Evolutionary conservation across 2,329 filamentous ascomycete species (phyloP).

Genomic region (Phialophora verrucosa): DNA sequence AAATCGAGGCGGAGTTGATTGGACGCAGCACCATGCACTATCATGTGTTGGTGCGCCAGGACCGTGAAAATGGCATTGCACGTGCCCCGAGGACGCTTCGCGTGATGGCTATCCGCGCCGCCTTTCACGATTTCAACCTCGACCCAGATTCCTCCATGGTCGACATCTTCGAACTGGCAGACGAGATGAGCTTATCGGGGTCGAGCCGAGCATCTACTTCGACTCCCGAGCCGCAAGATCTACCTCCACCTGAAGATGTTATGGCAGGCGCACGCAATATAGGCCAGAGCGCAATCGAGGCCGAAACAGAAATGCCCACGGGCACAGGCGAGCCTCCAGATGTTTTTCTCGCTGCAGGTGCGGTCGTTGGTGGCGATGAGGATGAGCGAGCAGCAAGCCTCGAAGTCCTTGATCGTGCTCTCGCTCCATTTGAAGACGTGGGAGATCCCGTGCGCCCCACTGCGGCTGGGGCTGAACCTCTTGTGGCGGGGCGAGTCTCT

Average conservation of each 20-base stretch:
- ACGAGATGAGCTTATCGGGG: slow-evolving; percentile 21
- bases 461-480: not conserved
- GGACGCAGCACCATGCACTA: slow-evolving; percentile 23
- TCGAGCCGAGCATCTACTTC: slow-evolving; percentile 28
- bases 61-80: slow-evolving; percentile 17
- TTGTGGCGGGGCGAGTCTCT: not conserved
- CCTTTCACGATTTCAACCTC: slow-evolving; percentile 29
- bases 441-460: not conserved
- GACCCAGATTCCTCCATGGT: slow-evolving; percentile 29
- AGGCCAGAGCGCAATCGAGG: not conserved
- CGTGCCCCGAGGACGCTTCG: slow-evolving; percentile 16
- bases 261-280: not conserved
- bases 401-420: not conserved
- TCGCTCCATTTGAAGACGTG: not conserved
- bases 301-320: not conserved
- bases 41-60: slow-evolving; percentile 13
- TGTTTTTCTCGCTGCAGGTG: not conserved
- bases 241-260: slow-evolving; percentile 5
- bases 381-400: not conserved
- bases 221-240: slow-evolving; percentile 34
- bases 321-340: slow-evolving; percentile 1
- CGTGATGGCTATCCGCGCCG: slow-evolving; percentile 28
- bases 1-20: slow-evolving; percentile 27
- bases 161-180: slow-evolving; percentile 25
- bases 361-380: not conserved